Conservation (phyloP, 768 basidiomycete species). For the Pulveroboletus sp. region DNA sequence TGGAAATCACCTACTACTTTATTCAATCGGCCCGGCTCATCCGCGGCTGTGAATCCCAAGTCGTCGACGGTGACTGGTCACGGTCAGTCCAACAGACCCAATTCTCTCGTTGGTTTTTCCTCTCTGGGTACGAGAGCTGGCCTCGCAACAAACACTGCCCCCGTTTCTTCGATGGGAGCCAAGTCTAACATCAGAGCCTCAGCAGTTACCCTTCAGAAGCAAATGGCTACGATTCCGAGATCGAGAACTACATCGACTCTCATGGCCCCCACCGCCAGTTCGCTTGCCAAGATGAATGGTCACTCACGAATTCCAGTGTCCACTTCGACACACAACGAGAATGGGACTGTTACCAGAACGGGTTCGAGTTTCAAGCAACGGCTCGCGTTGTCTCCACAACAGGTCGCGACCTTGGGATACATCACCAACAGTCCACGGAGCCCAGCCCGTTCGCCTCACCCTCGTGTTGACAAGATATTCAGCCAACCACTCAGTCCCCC, state of each 20-base stretch:
- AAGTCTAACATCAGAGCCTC: slow-evolving; percentile 18
- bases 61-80: slow-evolving; percentile 17
- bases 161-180: slow-evolving; percentile 28
- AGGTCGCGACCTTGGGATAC: slow-evolving; percentile 25
- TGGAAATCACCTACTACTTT: slow-evolving; percentile 22
- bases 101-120: slow-evolving; percentile 27
- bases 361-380: slow-evolving; percentile 12
- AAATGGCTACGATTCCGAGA: slow-evolving; percentile 11
- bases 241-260: slow-evolving; percentile 45
- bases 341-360: slow-evolving; percentile 10
- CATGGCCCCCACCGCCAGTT: slow-evolving; percentile 74
- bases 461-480: slow-evolving; percentile 42
- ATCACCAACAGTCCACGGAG: slow-evolving; percentile 34
- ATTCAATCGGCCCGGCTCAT: slow-evolving; percentile 10
- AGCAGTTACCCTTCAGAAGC: slow-evolving; percentile 7
- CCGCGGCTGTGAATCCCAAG: slow-evolving; percentile 11
- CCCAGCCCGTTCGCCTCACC: slow-evolving; percentile 5
- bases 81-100: slow-evolving; percentile 12
- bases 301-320: slow-evolving; percentile 26
- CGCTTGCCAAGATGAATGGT: slow-evolving; percentile 53
- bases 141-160: slow-evolving; percentile 17
- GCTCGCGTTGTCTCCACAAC: slow-evolving; percentile 9
- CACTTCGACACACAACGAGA: slow-evolving; percentile 10
- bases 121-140: slow-evolving; percentile 39
- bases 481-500: slow-evolving; percentile 44